Evolutionary conservation across 2,329 filamentous ascomycete genomes (phyloP).

Genomic region (Ascochyta fabae): DNA sequence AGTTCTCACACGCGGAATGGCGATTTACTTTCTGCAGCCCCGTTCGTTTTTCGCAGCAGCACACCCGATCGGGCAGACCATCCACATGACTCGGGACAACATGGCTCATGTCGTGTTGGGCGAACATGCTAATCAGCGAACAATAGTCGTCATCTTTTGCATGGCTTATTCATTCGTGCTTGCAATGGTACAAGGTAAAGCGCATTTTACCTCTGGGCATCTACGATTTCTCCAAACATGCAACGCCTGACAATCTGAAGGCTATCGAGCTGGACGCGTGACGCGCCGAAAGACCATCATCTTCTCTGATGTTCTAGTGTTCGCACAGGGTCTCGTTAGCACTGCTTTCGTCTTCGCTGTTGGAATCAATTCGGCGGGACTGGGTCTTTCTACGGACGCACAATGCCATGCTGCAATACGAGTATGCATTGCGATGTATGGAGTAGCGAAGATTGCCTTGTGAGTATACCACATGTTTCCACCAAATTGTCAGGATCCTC

Average conservation of each 20-base stretch:
- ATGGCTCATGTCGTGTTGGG: neutral
- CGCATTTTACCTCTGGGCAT: neutral
- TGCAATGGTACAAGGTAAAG: conserved; percentile 27
- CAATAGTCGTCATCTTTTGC: conserved; percentile 21
- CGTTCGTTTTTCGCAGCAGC: neutral
- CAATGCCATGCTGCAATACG: conserved; percentile 43
- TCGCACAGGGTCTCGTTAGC: conserved; percentile 27
- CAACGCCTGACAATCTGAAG: neutral
- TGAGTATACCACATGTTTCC: conserved; percentile 5
- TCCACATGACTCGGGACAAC: neutral
- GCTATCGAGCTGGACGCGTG: conserved; percentile 30
- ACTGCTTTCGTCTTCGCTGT: conserved; percentile 35
- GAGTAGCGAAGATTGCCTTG: conserved; percentile 39
- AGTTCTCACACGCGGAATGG: neutral
- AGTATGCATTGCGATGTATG: conserved; percentile 47
- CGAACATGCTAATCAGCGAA: conserved; percentile 17
- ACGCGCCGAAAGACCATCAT: conserved; percentile 16
- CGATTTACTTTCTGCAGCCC: neutral
- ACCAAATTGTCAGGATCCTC: neutral
- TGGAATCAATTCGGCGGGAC: conserved; percentile 33
- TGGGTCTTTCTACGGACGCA: conserved; percentile 33
- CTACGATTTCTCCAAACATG: neutral
- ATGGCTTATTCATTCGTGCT: conserved; percentile 23
- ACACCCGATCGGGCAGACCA: neutral
- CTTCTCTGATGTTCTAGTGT: conserved; percentile 26